Evolutionary conservation across 2,329 filamentous ascomycete genomes (phyloP).

Genomic region (Trematosphaeria pertusa): DNA sequence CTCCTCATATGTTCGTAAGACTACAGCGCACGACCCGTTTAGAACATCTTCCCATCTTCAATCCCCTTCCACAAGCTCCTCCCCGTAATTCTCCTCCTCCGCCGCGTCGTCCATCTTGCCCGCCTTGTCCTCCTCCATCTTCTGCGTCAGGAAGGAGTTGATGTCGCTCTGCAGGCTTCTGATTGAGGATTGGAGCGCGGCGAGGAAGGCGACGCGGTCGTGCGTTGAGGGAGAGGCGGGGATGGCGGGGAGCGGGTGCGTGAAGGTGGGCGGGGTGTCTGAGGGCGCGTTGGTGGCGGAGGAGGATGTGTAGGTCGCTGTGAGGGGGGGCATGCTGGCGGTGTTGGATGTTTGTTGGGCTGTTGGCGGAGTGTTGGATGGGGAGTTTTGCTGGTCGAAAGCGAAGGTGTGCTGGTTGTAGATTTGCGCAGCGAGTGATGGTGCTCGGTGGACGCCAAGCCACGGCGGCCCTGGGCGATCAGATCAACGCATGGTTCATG

Average conservation of each 20-base stretch:
- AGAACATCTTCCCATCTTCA: no score
- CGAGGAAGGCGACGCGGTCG: constrained; percentile 67
- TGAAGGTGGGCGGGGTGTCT: constrained; percentile 34
- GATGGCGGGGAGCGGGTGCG: constrained; percentile 28
- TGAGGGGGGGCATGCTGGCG: constrained; percentile 47
- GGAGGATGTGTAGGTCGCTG: constrained; percentile 63
- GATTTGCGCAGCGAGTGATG: no score
- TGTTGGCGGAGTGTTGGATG: background rate
- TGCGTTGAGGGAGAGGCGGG: constrained; percentile 39
- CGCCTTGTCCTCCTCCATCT: constrained; percentile 76
- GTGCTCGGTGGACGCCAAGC: no score
- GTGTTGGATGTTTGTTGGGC: background rate
- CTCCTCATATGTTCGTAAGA: no score
- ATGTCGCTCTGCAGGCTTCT: constrained; percentile 67
- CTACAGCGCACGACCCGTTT: no score
- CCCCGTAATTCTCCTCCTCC: constrained; percentile 80
- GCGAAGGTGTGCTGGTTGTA: background rate
- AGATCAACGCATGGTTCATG: no score
- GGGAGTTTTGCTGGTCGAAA: background rate
- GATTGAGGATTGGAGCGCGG: constrained; percentile 64
- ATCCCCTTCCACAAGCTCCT: constrained; percentile 78
- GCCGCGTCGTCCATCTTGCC: constrained; percentile 43
- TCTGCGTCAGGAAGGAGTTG: constrained; percentile 73
- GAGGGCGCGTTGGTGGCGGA: constrained; percentile 52
- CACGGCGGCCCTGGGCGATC: no score